phyloP scores from a whole-genome alignment of 2,329 filamentous ascomycete genomes.

The Aspergillus fijiensis region DNA sequence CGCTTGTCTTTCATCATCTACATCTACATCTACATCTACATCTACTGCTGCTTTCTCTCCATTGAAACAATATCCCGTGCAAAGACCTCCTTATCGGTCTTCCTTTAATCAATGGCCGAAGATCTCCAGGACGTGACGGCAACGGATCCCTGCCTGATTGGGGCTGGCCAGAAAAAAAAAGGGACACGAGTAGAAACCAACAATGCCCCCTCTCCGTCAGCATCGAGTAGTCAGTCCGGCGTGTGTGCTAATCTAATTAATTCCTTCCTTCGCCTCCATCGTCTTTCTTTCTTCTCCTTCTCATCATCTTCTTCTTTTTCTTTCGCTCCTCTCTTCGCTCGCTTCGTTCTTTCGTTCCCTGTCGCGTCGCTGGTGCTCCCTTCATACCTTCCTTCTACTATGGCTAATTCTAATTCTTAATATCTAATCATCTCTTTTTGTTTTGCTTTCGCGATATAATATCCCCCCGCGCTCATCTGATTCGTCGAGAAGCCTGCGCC shows the following conservation, averaged over 20 bases:
- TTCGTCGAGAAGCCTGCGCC: background rate
- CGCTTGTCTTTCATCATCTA: background rate
- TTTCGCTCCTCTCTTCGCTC: background rate
- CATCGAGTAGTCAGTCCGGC: background rate
- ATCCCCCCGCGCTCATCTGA: background rate
- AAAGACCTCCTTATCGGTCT: slow-evolving; percentile 2
- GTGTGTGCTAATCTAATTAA: background rate
- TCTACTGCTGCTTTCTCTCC: background rate
- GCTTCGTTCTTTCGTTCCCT: background rate
- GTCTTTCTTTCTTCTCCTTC: slow-evolving; percentile 1
- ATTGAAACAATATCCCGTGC: background rate
- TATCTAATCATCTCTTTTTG: slow-evolving; percentile 2
- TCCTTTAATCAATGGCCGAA: slow-evolving; percentile 6
- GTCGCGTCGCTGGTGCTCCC: background rate
- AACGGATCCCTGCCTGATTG: slow-evolving; percentile 18
- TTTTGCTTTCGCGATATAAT: background rate
- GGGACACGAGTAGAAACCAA: background rate
- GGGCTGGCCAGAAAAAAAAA: slow-evolving; percentile 8
- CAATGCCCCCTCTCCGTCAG: background rate
- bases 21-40: background rate
- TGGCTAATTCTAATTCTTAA: slow-evolving; percentile 6
- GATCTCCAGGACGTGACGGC: slow-evolving; percentile 9
- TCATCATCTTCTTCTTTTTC: background rate
- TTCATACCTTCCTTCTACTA: background rate
- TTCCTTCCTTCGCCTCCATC: slow-evolving; percentile 1